Conservation (phyloP, 345 rosid genomes). For the Hibiscus trionum region DNA sequence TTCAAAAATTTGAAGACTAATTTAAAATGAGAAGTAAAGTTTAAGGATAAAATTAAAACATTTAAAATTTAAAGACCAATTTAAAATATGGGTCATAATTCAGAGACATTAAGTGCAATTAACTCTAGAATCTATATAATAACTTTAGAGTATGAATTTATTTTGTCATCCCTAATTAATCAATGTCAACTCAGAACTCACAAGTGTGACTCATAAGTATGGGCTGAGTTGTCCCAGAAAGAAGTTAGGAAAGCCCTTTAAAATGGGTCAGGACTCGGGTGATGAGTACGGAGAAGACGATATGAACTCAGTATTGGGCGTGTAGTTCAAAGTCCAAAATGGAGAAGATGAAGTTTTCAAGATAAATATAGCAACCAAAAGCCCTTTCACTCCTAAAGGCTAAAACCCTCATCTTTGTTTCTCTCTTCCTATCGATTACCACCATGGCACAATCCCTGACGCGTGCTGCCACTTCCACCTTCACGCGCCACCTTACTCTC, state of each 20-base stretch:
- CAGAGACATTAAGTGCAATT: no score
- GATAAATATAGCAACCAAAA: background rate
- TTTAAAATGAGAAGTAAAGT: no score
- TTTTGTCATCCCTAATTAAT: no score
- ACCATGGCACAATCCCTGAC: slow-evolving; percentile 61
- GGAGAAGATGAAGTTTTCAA: background rate
- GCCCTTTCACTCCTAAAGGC: background rate
- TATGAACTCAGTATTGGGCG: no score
- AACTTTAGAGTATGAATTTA: no score
- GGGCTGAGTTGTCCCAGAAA: background rate
- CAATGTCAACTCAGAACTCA: no score
- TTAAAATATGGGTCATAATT: no score
- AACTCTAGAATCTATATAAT: no score
- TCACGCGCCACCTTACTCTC: slow-evolving; percentile 41
- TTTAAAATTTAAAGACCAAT: no score
- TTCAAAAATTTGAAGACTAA: no score
- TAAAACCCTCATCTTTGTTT: background rate
- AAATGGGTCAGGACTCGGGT: background rate
- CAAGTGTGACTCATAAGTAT: background rate
- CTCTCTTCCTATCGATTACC: background rate
- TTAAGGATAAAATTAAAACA: no score
- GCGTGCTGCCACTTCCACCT: slow-evolving; percentile 22
- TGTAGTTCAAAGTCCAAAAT: no score
- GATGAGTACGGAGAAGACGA: background rate
- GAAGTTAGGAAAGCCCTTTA: background rate